Evolutionary conservation across 768 basidiomycete species (phyloP).

Genomic region (Sarcomyxa edulis): DNA sequence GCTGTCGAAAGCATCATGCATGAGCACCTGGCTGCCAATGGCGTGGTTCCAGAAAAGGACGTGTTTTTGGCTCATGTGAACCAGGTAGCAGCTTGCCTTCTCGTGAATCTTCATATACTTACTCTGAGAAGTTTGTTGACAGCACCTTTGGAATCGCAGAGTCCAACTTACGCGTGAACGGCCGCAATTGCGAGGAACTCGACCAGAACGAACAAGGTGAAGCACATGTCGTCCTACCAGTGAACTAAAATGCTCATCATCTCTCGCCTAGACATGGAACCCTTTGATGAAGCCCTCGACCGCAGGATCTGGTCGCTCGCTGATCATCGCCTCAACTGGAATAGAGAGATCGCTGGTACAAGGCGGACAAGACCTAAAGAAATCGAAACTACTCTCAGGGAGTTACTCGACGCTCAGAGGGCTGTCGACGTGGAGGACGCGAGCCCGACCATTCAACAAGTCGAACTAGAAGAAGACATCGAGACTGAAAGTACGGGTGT

Average conservation of each 20-base stretch:
- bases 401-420: constrained; percentile 24
- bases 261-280: constrained; percentile 52
- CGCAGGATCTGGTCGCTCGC: constrained; percentile 77
- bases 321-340: constrained; percentile 69
- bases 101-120: constrained; percentile 2
- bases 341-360: constrained; percentile 63
- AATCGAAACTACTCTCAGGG: constrained; percentile 32
- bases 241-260: background rate
- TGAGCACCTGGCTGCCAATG: constrained; percentile 34
- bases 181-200: constrained; percentile 67
- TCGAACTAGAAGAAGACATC: constrained; percentile 14
- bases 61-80: constrained; percentile 44
- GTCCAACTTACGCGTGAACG: constrained; percentile 76
- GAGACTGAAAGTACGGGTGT: constrained; percentile 9
- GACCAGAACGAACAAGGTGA: constrained; percentile 50
- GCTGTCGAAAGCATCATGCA: constrained; percentile 43
- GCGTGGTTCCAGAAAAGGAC: constrained; percentile 37
- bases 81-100: constrained; percentile 30
- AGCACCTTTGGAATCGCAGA: constrained; percentile 55
- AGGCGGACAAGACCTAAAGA: constrained; percentile 58
- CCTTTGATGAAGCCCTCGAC: constrained; percentile 85
- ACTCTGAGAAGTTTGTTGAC: constrained; percentile 72
- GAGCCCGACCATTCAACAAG: constrained; percentile 7
- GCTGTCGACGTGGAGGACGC: constrained; percentile 20
- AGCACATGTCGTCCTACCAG: constrained; percentile 3